Conservation (phyloP, 75 land plant genomes). For the Picea sitchensis region DNA sequence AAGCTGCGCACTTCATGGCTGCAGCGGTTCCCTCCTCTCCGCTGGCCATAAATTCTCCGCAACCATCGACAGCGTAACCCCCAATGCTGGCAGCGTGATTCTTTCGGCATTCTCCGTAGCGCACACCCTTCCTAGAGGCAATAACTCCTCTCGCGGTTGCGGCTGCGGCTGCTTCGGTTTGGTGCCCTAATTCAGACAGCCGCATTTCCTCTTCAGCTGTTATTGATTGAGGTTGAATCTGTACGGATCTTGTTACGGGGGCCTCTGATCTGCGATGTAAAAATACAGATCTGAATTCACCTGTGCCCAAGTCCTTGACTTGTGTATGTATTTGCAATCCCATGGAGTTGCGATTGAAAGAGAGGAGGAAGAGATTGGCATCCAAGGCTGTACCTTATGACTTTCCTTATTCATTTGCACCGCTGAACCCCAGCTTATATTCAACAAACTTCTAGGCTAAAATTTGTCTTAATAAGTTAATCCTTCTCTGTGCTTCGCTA, state of each 20-base stretch:
- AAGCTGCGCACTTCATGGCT: slow-evolving; percentile 43
- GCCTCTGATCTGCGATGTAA: neutral
- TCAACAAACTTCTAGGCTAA: no score
- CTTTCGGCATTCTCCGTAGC: slow-evolving; percentile 35
- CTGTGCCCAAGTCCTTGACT: neutral
- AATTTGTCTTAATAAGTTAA: no score
- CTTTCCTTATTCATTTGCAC: no score
- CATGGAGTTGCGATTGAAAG: no score
- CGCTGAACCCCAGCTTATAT: no score
- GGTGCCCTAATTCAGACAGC: neutral
- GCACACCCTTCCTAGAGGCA: slow-evolving; percentile 9
- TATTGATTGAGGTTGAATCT: neutral
- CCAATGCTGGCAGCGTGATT: slow-evolving; percentile 52
- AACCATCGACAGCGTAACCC: slow-evolving; percentile 46
- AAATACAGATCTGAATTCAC: neutral
- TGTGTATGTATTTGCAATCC: no score
- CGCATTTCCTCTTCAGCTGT: neutral
- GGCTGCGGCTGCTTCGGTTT: neutral
- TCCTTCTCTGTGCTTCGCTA: no score
- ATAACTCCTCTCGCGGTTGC: neutral
- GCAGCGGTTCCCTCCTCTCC: slow-evolving; percentile 39
- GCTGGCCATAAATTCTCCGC: slow-evolving; percentile 48
- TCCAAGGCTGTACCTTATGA: no score
- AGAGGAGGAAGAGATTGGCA: no score
- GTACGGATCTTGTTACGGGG: neutral